Evolutionary conservation across 768 basidiomycete species (phyloP), one percentile per base, ranked within the genome.

Genomic region (Heimioporus sp.): DNA sequence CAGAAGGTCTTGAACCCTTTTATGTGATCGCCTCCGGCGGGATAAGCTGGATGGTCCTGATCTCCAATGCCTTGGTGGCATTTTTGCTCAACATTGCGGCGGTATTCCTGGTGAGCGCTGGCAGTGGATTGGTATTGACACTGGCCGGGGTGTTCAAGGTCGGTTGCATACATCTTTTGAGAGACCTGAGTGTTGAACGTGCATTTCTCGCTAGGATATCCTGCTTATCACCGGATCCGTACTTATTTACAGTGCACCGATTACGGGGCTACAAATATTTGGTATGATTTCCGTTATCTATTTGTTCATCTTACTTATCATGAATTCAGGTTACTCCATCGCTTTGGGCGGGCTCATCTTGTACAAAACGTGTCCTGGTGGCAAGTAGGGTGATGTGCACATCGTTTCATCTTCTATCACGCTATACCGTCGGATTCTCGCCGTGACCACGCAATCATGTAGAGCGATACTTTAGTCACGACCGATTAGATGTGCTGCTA

Each of bases 81-180:
- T 95, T 98, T 75, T 74, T 86, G 35, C 77, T 97, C 55, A 97
- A 98, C 65, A 79, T 97, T 37, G 91, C 95, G 1, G 94, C 95
- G 10, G 95, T 98, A 17, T 98, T 95, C 76, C 77, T 98, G 61
- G 92, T 97, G 32, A 82, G 92, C 39, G 89, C 85, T 0, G 94
- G 87, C 15, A 89, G 87, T 44, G 92, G 94, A 2, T 76, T 98
- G 53, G 83, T 97, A 17, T 75, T 98, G 57, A 98, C 95, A 3
- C 80, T 98, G 5, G 94, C 95, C 3, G 95, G 95, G 15, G 94
- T 98, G 21, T 86, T 94, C 73, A 95, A 95, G 80, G 86, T 87
- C 61, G 38, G 75, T 66, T 40, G 24, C 15, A 1, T 24, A 19
- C 17, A 24, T 12, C 0, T 46, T 15, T 17, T 13, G 28, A 32